phyloP scores from a whole-genome alignment of 129 eudicot species.

The Rutidosis leptorrhynchoides region DNA sequence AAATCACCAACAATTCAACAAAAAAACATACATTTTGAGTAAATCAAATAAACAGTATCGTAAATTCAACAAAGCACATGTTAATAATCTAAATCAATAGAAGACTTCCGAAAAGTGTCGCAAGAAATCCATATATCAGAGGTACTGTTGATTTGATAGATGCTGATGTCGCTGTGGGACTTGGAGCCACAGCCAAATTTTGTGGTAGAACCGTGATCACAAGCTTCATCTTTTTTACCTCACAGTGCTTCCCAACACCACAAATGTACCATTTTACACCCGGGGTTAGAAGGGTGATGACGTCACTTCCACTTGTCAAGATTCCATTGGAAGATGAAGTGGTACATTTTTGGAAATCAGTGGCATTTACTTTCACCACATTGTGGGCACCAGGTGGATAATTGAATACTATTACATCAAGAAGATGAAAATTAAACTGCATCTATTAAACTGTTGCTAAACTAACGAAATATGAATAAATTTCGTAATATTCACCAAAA shows the following conservation, averaged over 20 bases:
- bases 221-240: conserved; percentile 33
- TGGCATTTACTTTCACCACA: conserved; percentile 39
- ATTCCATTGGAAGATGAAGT: conserved; percentile 17
- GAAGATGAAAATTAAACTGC: too few relatives aligned
- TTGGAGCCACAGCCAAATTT: conserved; percentile 24
- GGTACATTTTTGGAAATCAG: conserved; percentile 40
- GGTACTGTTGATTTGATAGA: conserved; percentile 9
- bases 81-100: conserved; percentile 20
- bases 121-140: conserved; percentile 14
- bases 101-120: conserved; percentile 3
- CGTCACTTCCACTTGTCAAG: conserved; percentile 45
- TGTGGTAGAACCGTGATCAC: conserved; percentile 37
- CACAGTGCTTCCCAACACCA: conserved; percentile 41
- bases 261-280: conserved; percentile 63
- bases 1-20: too few relatives aligned
- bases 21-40: neutral
- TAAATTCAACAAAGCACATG: neutral
- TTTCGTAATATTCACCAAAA: neutral
- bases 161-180: conserved; percentile 17
- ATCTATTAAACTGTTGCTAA: too few relatives aligned
- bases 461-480: too few relatives aligned
- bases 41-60: neutral
- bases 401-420: conserved; percentile 37
- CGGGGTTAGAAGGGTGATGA: conserved; percentile 38
- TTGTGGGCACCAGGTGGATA: conserved; percentile 31